Evolutionary conservation across 768 basidiomycete species (phyloP).

Genomic region (Rhodotorula kratochvilovae): DNA sequence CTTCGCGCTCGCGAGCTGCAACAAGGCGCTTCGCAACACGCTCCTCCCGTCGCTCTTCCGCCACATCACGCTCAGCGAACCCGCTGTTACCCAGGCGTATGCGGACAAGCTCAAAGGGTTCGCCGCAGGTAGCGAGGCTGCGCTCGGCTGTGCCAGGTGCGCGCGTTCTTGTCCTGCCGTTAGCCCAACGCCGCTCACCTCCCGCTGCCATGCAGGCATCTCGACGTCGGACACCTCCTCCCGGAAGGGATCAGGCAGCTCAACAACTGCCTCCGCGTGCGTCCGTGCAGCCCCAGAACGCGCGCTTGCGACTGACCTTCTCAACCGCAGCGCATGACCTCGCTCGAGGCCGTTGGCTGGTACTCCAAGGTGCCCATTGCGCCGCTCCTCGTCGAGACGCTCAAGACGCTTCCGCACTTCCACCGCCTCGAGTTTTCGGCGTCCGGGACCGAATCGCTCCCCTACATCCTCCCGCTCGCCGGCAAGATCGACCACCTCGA

Average conservation of each 20-base stretch:
- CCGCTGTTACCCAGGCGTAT: not conserved
- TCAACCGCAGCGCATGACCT: not conserved
- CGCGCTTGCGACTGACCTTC: not conserved
- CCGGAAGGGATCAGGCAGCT: not conserved
- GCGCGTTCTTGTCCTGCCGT: not conserved
- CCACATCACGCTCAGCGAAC: not conserved
- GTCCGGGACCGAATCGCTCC: not conserved
- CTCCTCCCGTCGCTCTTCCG: not conserved
- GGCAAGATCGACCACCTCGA: not conserved
- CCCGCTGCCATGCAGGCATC: not conserved
- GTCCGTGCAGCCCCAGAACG: not conserved
- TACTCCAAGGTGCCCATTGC: not conserved
- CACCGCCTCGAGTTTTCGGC: not conserved
- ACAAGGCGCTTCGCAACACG: not conserved
- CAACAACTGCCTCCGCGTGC: not conserved
- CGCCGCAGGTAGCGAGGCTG: not conserved
- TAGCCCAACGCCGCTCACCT: too few species aligned
- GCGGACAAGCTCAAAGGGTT: not conserved
- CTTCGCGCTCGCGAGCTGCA: not conserved
- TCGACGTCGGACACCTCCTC: not conserved
- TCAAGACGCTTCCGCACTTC: not conserved
- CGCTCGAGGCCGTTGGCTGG: not conserved
- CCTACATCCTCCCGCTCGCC: slow-evolving; percentile 1
- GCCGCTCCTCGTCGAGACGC: not conserved
- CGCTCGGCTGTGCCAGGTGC: not conserved